Evolutionary conservation across 2,329 filamentous ascomycete genomes (phyloP).

Genomic region (Madurella fahalii): DNA sequence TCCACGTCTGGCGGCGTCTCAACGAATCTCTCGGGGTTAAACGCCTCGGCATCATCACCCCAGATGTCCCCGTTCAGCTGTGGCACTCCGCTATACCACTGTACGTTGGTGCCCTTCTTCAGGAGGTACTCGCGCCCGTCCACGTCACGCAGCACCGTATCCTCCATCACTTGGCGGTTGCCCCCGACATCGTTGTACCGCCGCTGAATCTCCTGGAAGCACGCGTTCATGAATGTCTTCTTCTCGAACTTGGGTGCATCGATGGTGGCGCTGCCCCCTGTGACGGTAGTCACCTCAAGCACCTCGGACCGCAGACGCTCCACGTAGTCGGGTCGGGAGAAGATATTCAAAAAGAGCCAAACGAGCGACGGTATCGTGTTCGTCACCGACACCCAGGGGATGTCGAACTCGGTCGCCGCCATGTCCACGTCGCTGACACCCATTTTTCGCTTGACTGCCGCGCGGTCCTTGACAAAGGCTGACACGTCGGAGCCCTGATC

Average conservation of each 20-base stretch:
- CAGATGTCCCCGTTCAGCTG: conserved; percentile 26
- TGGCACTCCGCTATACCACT: conserved; percentile 22
- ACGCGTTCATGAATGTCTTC: conserved; percentile 4
- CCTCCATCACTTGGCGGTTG: conserved; percentile 31
- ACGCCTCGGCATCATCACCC: conserved; percentile 30
- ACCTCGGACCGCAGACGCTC: conserved; percentile 25
- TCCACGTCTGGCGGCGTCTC: conserved; percentile 2
- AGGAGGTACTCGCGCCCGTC: conserved; percentile 22
- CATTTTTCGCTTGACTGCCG: not conserved
- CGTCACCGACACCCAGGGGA: conserved; percentile 5
- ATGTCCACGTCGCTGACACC: not conserved
- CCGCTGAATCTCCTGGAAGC: conserved; percentile 29
- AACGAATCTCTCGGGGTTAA: conserved; percentile 32
- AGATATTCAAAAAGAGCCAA: conserved; percentile 21
- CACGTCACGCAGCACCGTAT: conserved; percentile 28
- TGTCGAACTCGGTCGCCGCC: conserved; percentile 3
- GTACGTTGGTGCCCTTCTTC: conserved; percentile 23
- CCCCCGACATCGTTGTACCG: conserved; percentile 33
- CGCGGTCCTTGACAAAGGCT: not conserved
- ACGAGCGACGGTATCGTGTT: conserved; percentile 14
- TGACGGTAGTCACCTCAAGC: conserved; percentile 18
- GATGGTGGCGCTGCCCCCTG: not conserved
- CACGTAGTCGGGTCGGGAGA: conserved; percentile 15
- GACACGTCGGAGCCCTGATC: conserved; percentile 3
- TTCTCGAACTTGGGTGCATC: conserved; percentile 2